A percentile compares a stretch with the other conserved stretches of the same genome.
These are phyloP conservation scores for Heritiera fomes DNA, from an alignment of 345 rosid species.

Conservation along the genomic window DNA sequence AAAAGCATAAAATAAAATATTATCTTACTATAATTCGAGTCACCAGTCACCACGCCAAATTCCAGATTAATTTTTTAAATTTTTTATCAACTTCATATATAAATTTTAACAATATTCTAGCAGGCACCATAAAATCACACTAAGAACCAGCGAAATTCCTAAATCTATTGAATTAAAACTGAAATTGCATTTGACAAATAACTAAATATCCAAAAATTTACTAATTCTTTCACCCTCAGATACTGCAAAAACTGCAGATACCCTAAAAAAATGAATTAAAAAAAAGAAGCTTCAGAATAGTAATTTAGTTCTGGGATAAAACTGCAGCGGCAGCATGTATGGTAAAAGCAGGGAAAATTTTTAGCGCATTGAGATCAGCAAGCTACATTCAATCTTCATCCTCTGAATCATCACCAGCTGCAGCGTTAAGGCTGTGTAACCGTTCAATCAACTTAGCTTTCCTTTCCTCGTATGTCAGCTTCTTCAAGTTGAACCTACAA, in stretches of 20 bases:
- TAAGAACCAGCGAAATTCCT: too few species aligned
- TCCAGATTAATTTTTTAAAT: too few species aligned
- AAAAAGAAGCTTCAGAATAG: slow-evolving; percentile 7
- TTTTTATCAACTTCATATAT: too few species aligned
- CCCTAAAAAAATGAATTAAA: neutral
- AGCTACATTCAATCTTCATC: slow-evolving; percentile 47
- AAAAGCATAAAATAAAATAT: too few species aligned
- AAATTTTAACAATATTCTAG: too few species aligned
- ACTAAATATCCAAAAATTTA: slow-evolving; percentile 6
- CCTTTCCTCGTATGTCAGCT: slow-evolving; percentile 74
- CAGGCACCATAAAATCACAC: too few species aligned
- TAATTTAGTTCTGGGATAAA: neutral
- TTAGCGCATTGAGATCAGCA: neutral
- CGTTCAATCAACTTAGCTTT: slow-evolving; percentile 73
- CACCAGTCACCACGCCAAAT: too few species aligned
- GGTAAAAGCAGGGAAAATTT: neutral
- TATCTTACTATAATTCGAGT: too few species aligned
- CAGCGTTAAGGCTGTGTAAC: slow-evolving; percentile 55
- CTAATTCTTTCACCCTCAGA: neutral
- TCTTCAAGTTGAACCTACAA: slow-evolving; percentile 77
- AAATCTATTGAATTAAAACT: too few species aligned
- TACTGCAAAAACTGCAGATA: neutral
- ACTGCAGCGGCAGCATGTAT: neutral
- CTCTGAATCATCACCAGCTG: slow-evolving; percentile 38
- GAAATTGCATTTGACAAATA: slow-evolving; percentile 26